phyloP scores from a whole-genome alignment of 495 filamentous ascomycete genomes.

The Tuber umbilicatum region DNA sequence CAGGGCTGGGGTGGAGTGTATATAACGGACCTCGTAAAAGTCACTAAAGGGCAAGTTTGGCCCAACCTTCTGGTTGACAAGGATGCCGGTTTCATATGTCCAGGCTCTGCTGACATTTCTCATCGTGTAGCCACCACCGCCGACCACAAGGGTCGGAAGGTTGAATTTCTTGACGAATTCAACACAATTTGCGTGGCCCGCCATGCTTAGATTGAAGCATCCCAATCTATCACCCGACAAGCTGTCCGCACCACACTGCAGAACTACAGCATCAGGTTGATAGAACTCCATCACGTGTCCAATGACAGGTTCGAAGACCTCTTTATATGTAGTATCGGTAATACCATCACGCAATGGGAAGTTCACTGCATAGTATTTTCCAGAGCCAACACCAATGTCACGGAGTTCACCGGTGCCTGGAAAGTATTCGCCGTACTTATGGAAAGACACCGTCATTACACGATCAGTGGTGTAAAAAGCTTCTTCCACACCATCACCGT shows the following conservation, averaged over 20 bases:
- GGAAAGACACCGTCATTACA: slow-evolving; percentile 92
- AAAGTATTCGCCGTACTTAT: slow-evolving; percentile 99
- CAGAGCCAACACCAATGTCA: slow-evolving; percentile 86
- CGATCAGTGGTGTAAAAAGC: slow-evolving; percentile 95
- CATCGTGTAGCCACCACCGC: slow-evolving; percentile 98
- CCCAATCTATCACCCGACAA: slow-evolving; percentile 90
- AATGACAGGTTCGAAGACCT: slow-evolving; percentile 93
- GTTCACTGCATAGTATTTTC: slow-evolving; percentile 95
- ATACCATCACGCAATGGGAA: slow-evolving; percentile 98
- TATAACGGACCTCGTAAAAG: slow-evolving; percentile 78
- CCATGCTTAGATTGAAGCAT: slow-evolving; percentile 98
- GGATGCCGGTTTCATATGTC: slow-evolving; percentile 89
- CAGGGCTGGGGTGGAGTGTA: slow-evolving; percentile 8
- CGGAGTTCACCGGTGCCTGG: slow-evolving; percentile 94
- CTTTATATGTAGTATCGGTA: slow-evolving; percentile 84
- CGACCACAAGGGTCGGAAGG: slow-evolving; percentile 82
- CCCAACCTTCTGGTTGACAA: slow-evolving; percentile 73
- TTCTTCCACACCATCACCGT: slow-evolving; percentile 94
- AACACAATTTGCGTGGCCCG: slow-evolving; percentile 95
- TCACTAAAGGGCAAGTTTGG: slow-evolving; percentile 91
- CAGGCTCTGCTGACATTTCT: slow-evolving; percentile 94
- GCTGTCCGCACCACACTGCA: slow-evolving; percentile 95
- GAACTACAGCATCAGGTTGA: slow-evolving; percentile 84
- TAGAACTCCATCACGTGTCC: slow-evolving; percentile 93
- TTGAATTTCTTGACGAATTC: slow-evolving; percentile 90